A percentile compares a stretch with the other conserved stretches of the same genome.
Evolutionary conservation across 805 yeast genomes (phyloP).

Genomic region (Pichia cabralensis): DNA sequence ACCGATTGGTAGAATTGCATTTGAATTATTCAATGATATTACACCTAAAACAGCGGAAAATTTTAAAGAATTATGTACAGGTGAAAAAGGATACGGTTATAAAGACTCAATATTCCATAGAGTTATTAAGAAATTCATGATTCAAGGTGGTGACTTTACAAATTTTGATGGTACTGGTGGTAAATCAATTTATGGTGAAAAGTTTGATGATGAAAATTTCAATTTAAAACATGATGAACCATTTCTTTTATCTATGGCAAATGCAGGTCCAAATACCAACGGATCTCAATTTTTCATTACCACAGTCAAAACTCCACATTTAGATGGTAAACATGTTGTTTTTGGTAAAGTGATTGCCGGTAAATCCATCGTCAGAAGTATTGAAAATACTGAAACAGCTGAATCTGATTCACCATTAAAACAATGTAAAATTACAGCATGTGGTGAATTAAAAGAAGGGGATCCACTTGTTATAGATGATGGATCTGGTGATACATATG

Average conservation of each 20-base stretch:
- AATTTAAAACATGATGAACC: constrained; percentile 68
- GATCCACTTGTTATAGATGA: constrained; percentile 46
- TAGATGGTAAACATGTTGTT: constrained; percentile 93
- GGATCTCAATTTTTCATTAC: constrained; percentile 96
- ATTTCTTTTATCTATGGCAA: constrained; percentile 90
- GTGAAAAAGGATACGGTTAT: constrained; percentile 77
- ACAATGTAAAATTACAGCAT: constrained; percentile 63
- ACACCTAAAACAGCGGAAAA: constrained; percentile 88
- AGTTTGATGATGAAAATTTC: constrained; percentile 88
- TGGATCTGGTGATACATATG: constrained; percentile 79
- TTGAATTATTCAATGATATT: constrained; percentile 48
- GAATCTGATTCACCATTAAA: constrained; percentile 59
- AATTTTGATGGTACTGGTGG: constrained; percentile 67
- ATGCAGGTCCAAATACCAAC: constrained; percentile 90
- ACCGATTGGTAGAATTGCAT: constrained; percentile 64
- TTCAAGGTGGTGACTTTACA: constrained; percentile 94
- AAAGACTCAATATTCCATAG: constrained; percentile 90
- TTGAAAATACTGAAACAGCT: constrained; percentile 64
- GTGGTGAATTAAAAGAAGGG: constrained; percentile 67
- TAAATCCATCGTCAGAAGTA: constrained; percentile 64
- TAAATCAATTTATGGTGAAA: constrained; percentile 73
- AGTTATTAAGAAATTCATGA: constrained; percentile 81
- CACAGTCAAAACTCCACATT: constrained; percentile 86
- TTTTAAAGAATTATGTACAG: constrained; percentile 82
- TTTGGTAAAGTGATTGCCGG: constrained; percentile 86